Percentiles rank a stretch among this genome's conserved stretches.
phyloP scores from a whole-genome alignment of 2,329 filamentous ascomycete genomes.

The Xylariomycetidae sp. region DNA sequence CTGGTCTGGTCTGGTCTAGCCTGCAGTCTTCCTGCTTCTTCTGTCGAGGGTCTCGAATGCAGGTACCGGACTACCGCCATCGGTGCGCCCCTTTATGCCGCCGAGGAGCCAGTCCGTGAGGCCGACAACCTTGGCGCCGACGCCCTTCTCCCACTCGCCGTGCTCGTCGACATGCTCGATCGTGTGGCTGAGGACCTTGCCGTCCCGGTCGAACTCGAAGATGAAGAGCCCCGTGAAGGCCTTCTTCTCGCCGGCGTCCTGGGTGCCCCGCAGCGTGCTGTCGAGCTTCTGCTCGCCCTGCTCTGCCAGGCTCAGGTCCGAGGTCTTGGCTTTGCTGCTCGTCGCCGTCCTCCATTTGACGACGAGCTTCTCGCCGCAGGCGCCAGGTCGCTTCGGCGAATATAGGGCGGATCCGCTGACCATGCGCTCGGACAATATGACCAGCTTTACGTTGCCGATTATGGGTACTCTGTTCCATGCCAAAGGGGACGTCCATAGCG shows the following conservation, averaged over 20 bases:
- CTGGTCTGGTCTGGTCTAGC: too few relatives aligned
- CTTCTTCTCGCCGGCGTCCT: constrained; percentile 57
- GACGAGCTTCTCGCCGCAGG: constrained; percentile 72
- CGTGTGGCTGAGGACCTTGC: constrained; percentile 78
- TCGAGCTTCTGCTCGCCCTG: constrained; percentile 31
- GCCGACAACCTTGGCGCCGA: constrained; percentile 80
- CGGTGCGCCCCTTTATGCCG: constrained; percentile 49
- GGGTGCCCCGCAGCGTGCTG: constrained; percentile 28
- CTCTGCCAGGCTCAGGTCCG: constrained; percentile 22
- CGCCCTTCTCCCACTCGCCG: constrained; percentile 73
- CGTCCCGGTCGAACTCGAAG: constrained; percentile 89
- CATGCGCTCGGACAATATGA: constrained; percentile 88
- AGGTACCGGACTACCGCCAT: constrained; percentile 17
- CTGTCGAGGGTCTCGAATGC: constrained; percentile 14
- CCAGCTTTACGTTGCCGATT: constrained; percentile 81
- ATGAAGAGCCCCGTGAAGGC: constrained; percentile 90
- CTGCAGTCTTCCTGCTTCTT: too few relatives aligned
- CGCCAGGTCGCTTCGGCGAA: constrained; percentile 46
- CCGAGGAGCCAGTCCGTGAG: constrained; percentile 93
- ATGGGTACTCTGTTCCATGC: constrained; percentile 93
- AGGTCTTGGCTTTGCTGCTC: constrained; percentile 37
- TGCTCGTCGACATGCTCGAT: constrained; percentile 91
- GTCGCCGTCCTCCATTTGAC: constrained; percentile 78
- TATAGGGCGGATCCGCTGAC: constrained; percentile 52
- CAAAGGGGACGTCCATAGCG: constrained; percentile 91